These are phyloP conservation scores for Chlamydomonas sphaeroides DNA, from an alignment of 139 green algal genomes.

Conservation along the genomic window DNA sequence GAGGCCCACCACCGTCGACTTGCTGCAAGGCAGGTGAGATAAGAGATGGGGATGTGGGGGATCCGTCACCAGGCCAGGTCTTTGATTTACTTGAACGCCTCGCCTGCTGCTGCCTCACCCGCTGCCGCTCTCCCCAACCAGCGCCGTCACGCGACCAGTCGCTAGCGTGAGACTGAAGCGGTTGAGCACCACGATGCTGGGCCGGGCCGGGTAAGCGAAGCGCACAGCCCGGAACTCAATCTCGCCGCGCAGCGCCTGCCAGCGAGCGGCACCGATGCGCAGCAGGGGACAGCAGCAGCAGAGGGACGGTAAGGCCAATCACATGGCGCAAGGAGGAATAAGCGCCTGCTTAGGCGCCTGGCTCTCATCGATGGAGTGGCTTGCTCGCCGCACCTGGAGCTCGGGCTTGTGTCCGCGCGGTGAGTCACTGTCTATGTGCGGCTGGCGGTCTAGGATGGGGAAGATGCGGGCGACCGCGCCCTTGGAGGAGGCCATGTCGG, in stretches of 20 bases:
- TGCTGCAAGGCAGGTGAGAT: no score
- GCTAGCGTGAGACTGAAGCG: constrained; percentile 70
- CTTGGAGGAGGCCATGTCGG: constrained; percentile 76
- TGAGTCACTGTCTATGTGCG: constrained; percentile 66
- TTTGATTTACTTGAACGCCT: no score
- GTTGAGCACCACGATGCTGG: constrained; percentile 68
- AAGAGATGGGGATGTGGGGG: no score
- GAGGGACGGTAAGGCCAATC: background rate
- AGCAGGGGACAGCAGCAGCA: background rate
- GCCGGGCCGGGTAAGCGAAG: constrained; percentile 81
- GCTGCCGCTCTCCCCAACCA: constrained; percentile 91
- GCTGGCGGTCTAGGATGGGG: constrained; percentile 78
- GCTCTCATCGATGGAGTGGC: background rate
- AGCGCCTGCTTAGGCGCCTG: constrained; percentile 40
- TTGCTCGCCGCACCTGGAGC: background rate
- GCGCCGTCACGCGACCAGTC: constrained; percentile 78
- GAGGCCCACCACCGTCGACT: constrained; percentile 62
- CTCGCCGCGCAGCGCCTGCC: constrained; percentile 47
- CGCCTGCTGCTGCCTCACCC: no score
- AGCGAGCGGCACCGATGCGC: background rate
- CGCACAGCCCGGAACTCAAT: constrained; percentile 67
- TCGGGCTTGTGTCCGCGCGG: constrained; percentile 36
- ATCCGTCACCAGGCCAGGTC: no score
- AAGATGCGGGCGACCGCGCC: constrained; percentile 75
- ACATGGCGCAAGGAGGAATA: background rate